These are phyloP conservation scores for Phytophthora cactorum DNA, from an alignment of 352 stramenopile species.

Conservation along the genomic window DNA sequence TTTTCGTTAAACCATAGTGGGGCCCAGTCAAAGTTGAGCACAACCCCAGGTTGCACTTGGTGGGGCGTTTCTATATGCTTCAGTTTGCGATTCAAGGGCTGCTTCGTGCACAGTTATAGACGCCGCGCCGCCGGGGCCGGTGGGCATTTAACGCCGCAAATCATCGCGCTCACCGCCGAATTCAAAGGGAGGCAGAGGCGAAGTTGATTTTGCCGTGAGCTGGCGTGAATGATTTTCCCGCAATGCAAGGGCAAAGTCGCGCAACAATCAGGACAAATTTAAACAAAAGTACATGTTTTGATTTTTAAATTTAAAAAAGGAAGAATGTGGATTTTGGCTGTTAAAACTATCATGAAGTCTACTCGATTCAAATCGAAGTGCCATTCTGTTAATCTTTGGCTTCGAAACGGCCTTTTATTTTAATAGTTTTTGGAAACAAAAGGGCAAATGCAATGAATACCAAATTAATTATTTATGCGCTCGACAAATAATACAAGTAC, in stretches of 20 bases:
- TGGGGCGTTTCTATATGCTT: constrained; percentile 28
- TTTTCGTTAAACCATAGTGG: constrained; percentile 32
- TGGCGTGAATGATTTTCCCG: constrained; percentile 3
- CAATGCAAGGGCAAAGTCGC: constrained; percentile 15
- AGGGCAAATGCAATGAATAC: too few species aligned
- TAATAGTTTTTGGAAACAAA: too few species aligned
- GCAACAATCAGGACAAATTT: not conserved
- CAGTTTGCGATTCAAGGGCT: constrained; percentile 29
- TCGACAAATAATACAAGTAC: too few species aligned
- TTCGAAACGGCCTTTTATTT: too few species aligned
- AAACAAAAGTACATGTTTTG: too few species aligned
- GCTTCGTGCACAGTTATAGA: constrained; percentile 29
- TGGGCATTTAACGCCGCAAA: constrained; percentile 19
- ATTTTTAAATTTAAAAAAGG: too few species aligned
- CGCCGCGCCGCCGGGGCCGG: constrained; percentile 4
- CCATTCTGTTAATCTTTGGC: too few species aligned
- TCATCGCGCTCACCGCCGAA: constrained; percentile 11
- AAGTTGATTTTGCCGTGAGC: constrained; percentile 1
- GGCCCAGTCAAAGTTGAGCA: constrained; percentile 8
- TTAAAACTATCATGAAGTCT: too few species aligned
- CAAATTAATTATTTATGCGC: too few species aligned
- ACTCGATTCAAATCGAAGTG: too few species aligned
- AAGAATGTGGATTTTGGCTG: too few species aligned
- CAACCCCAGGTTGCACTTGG: constrained; percentile 35
- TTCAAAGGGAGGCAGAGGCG: constrained; percentile 9